A percentile compares a stretch with the other conserved stretches of the same genome.
phyloP scores from a whole-genome alignment of 2,329 filamentous ascomycete genomes.

The Colletotrichum brevisporum region DNA sequence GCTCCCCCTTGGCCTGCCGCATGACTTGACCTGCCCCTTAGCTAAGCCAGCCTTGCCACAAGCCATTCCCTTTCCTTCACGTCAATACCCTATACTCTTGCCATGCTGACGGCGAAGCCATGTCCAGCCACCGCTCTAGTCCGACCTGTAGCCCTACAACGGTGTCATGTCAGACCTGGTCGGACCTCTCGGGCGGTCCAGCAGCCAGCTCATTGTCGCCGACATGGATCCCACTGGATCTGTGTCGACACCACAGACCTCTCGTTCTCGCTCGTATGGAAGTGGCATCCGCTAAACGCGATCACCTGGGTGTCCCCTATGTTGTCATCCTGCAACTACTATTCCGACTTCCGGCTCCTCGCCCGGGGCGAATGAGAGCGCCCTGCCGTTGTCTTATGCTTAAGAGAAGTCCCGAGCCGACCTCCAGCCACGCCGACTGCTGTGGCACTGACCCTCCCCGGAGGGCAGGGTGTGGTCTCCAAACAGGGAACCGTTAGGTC shows the following conservation, averaged over 20 bases:
- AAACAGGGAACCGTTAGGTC: constrained; percentile 31
- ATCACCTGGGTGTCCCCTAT: constrained; percentile 15
- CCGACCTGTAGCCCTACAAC: constrained; percentile 24
- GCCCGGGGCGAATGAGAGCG: constrained; percentile 15
- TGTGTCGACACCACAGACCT: not conserved
- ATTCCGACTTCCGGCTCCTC: constrained; percentile 38
- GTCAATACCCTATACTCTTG: constrained; percentile 20
- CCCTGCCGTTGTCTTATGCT: constrained; percentile 35
- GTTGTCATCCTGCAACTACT: constrained; percentile 31
- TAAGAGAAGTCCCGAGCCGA: constrained; percentile 31
- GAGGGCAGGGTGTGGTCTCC: constrained; percentile 10
- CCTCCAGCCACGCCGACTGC: constrained; percentile 10
- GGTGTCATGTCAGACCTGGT: constrained; percentile 34
- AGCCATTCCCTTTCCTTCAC: constrained; percentile 3
- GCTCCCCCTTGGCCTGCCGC: constrained; percentile 18
- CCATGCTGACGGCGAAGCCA: constrained; percentile 34
- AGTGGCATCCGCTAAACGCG: not conserved
- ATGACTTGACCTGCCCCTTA: constrained; percentile 40
- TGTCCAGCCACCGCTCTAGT: constrained; percentile 24
- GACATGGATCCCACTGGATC: constrained; percentile 1
- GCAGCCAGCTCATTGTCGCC: not conserved
- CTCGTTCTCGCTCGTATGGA: not conserved
- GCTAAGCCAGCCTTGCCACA: constrained; percentile 17
- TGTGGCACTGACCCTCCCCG: constrained; percentile 29
- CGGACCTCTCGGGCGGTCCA: not conserved